These are phyloP conservation scores for Tricholoma matsutake DNA, from an alignment of 768 basidiomycete species.

Conservation along the genomic window DNA sequence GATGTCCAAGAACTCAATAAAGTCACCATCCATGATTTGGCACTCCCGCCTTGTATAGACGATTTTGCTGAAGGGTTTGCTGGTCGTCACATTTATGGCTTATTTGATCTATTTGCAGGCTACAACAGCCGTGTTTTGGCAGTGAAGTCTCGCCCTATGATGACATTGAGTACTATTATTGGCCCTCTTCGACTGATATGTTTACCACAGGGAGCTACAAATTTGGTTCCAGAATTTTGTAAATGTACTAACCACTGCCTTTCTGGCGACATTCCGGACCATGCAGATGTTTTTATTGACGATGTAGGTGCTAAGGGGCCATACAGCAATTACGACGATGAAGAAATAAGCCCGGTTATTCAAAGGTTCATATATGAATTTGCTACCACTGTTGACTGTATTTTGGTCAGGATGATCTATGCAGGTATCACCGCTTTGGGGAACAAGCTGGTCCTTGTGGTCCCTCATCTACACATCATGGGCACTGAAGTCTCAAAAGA, in stretches of 20 bases:
- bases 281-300: slow-evolving; percentile 18
- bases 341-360: slow-evolving; percentile 20
- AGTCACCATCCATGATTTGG: slow-evolving; percentile 7
- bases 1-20: slow-evolving; percentile 31
- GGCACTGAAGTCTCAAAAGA: slow-evolving; percentile 25
- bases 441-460: slow-evolving; percentile 22
- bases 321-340: slow-evolving; percentile 10
- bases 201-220: slow-evolving; percentile 33
- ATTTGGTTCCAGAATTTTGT: slow-evolving; percentile 33
- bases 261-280: slow-evolving; percentile 8
- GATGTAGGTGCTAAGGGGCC: slow-evolving; percentile 19
- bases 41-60: slow-evolving; percentile 14
- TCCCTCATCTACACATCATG: slow-evolving; percentile 22
- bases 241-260: slow-evolving; percentile 15
- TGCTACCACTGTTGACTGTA: slow-evolving; percentile 16
- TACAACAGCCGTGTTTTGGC: too few species aligned
- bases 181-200: slow-evolving; percentile 20
- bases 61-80: slow-evolving; percentile 25
- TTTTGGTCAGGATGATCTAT: slow-evolving; percentile 18
- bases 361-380: slow-evolving; percentile 28
- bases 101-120: slow-evolving; percentile 27
- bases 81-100: slow-evolving; percentile 20
- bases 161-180: slow-evolving; percentile 26
- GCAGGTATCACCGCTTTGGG: slow-evolving; percentile 33
- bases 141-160: too few species aligned